Percentiles rank a stretch among this genome's conserved stretches.
phyloP scores from a whole-genome alignment of 1,284 basidiomycete species.

The Pyrrhoderma noxium region DNA sequence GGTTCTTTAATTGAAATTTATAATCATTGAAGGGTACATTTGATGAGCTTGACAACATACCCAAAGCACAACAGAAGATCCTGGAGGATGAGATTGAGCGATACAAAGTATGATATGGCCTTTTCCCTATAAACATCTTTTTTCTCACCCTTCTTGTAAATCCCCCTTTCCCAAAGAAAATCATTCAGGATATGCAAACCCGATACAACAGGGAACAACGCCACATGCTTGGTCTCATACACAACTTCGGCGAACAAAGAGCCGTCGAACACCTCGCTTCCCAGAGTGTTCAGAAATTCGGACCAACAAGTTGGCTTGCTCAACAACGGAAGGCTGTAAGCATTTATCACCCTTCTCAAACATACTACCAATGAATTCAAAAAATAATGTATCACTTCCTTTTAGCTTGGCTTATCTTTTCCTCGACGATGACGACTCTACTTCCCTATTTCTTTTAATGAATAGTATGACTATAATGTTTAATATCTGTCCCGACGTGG shows the following conservation, averaged over 20 bases:
- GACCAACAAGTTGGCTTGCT: conserved; percentile 51
- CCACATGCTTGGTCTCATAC: conserved; percentile 71
- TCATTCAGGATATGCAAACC: conserved; percentile 46
- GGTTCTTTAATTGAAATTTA: not conserved
- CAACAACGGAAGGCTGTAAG: conserved; percentile 51
- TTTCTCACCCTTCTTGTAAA: conserved; percentile 3
- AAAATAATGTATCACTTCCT: too few species aligned
- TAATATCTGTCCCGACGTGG: conserved; percentile 5
- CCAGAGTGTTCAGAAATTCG: conserved; percentile 35
- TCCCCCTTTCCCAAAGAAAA: conserved; percentile 32
- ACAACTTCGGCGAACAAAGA: conserved; percentile 59
- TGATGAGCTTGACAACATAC: conserved; percentile 65
- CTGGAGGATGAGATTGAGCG: conserved; percentile 63
- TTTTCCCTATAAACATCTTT: conserved; percentile 6
- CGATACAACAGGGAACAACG: conserved; percentile 72
- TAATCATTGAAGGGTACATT: conserved; percentile 39
- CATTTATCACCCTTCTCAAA: not conserved
- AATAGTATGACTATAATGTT: conserved; percentile 8
- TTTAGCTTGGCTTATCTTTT: conserved; percentile 6
- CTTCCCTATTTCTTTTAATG: conserved; percentile 1
- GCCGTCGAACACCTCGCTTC: conserved; percentile 43
- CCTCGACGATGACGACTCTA: conserved; percentile 6
- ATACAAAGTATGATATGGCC: conserved; percentile 43
- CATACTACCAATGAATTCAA: too few species aligned
- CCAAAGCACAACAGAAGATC: conserved; percentile 63